Conservation (phyloP, 208 protist species). For the Leishmania mexicana region DNA sequence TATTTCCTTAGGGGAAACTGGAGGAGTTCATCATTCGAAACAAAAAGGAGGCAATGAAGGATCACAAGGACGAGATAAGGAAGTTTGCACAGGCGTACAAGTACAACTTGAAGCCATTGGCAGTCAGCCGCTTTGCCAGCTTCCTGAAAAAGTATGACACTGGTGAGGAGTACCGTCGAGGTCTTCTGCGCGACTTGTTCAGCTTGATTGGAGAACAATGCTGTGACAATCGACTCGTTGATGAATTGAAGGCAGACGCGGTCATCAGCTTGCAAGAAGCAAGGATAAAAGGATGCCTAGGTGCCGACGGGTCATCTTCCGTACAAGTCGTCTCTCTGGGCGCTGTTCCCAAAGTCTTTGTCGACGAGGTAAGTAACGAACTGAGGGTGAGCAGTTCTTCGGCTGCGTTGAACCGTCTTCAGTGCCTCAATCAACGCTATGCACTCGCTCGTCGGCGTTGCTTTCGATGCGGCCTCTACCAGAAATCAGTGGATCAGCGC, state of each 20-base stretch:
- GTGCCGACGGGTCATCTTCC: slow-evolving; percentile 24
- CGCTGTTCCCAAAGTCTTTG: slow-evolving; percentile 51
- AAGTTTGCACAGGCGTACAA: slow-evolving; percentile 68
- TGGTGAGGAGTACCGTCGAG: slow-evolving; percentile 42
- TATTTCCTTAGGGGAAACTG: background rate
- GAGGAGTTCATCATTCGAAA: background rate
- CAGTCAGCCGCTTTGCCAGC: slow-evolving; percentile 61
- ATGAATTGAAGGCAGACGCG: slow-evolving; percentile 54
- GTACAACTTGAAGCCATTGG: slow-evolving; percentile 80
- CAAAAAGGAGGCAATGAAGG: slow-evolving; percentile 37
- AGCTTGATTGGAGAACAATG: slow-evolving; percentile 61
- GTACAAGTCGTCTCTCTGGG: slow-evolving; percentile 51
- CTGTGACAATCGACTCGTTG: slow-evolving; percentile 47
- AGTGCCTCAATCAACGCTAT: slow-evolving; percentile 78
- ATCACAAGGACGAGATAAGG: slow-evolving; percentile 63
- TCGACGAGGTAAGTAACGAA: slow-evolving; percentile 77
- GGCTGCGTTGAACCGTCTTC: slow-evolving; percentile 39
- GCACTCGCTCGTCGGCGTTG: slow-evolving; percentile 75
- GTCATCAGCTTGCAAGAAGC: slow-evolving; percentile 60
- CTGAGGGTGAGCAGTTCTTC: slow-evolving; percentile 31
- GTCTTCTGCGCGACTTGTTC: slow-evolving; percentile 75
- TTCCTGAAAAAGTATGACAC: slow-evolving; percentile 50
- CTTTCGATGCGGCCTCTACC: slow-evolving; percentile 80
- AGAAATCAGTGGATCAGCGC: slow-evolving; percentile 53
- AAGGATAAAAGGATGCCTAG: slow-evolving; percentile 40